Conservation (phyloP, 805 yeast species). For the Nakazawaea sp. region DNA sequence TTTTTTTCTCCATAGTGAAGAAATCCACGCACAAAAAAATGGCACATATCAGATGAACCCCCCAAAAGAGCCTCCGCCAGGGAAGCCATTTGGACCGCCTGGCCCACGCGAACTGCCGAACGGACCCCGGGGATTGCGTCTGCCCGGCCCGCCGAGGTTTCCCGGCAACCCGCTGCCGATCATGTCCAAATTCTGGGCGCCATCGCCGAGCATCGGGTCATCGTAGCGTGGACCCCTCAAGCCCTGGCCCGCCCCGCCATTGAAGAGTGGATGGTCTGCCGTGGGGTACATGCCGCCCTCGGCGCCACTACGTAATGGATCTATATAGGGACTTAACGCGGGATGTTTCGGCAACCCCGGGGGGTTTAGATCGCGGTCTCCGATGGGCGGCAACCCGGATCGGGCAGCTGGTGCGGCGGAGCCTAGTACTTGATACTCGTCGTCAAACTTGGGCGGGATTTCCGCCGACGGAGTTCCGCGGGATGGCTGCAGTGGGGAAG, state of each 20-base stretch:
- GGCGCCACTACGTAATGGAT: slow-evolving; percentile 24
- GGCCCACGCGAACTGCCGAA: slow-evolving; percentile 2
- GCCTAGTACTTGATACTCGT: slow-evolving; percentile 9
- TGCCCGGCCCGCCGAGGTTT: slow-evolving; percentile 14
- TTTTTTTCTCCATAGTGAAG: too few species aligned
- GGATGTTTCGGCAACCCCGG: slow-evolving; percentile 34
- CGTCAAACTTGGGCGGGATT: slow-evolving; percentile 11
- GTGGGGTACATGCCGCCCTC: slow-evolving; percentile 52
- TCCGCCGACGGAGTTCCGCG: slow-evolving; percentile 3
- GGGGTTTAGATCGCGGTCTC: slow-evolving; percentile 47
- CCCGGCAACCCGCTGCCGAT: slow-evolving; percentile 42
- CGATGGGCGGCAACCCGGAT: slow-evolving; percentile 23
- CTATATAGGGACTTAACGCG: slow-evolving; percentile 31
- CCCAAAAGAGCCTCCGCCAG: slow-evolving; percentile 7
- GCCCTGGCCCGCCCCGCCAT: slow-evolving; percentile 7
- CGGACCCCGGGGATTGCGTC: slow-evolving; percentile 5
- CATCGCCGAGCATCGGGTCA: slow-evolving; percentile 42
- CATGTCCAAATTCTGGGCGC: slow-evolving; percentile 33
- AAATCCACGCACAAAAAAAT: too few species aligned
- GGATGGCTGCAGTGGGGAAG: too few species aligned
- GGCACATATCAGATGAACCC: slow-evolving; percentile 1
- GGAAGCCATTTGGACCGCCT: slow-evolving; percentile 10
- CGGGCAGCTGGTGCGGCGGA: not conserved
- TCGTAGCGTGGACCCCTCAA: slow-evolving; percentile 32
- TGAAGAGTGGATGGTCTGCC: slow-evolving; percentile 43